Evolutionary conservation across 106 monocot species (phyloP).

Genomic region (Platanthera guangdongensis): DNA sequence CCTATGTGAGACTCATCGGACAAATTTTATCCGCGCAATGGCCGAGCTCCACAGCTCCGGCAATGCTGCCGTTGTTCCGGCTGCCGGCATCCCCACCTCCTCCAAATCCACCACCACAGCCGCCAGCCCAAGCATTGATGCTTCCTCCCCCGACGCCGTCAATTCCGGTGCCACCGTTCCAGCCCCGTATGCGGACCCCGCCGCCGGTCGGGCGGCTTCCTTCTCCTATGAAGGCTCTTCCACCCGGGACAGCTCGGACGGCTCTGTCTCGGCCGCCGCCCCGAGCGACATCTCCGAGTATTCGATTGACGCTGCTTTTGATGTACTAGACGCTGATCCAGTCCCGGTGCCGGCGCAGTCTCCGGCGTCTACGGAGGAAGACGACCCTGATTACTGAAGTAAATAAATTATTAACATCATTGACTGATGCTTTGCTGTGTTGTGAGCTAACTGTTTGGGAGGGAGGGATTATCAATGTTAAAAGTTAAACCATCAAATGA

Average conservation of each 20-base stretch:
- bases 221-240: neutral
- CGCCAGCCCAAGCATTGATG: constrained; percentile 5
- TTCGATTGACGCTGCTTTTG: neutral
- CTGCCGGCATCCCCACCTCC: neutral
- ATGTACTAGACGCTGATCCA: neutral
- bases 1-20: constrained; percentile 29
- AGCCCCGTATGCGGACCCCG: neutral
- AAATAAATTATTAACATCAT: neutral
- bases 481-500: too few relatives aligned
- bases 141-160: constrained; percentile 32
- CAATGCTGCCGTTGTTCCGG: constrained; percentile 6
- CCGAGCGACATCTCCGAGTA: constrained; percentile 1
- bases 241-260: too few relatives aligned
- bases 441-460: too few relatives aligned
- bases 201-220: too few relatives aligned
- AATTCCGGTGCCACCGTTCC: constrained; percentile 9
- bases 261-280: neutral
- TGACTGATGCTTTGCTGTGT: too few relatives aligned
- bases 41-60: constrained; percentile 41
- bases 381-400: neutral
- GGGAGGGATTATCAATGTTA: too few relatives aligned
- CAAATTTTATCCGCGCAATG: constrained; percentile 35
- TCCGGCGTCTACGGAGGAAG: neutral
- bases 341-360: constrained; percentile 12
- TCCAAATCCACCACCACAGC: neutral